These are phyloP conservation scores for Suhomyces canberraensis DNA, from an alignment of 805 yeast genomes.

Conservation along the genomic window DNA sequence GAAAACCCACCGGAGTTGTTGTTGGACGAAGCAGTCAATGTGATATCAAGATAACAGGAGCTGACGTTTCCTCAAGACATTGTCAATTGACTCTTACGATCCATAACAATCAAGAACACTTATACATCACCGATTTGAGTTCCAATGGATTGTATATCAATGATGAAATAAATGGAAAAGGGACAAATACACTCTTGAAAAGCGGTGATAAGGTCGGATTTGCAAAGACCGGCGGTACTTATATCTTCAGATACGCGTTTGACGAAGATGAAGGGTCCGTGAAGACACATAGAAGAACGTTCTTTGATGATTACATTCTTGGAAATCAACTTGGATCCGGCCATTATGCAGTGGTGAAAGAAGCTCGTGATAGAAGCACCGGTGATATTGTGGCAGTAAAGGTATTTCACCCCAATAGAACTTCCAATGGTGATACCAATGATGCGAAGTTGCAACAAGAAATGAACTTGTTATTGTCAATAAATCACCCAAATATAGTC, in stretches of 20 bases:
- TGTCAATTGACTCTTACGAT: slow-evolving; percentile 48
- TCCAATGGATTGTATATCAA: slow-evolving; percentile 70
- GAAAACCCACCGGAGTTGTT: slow-evolving; percentile 23
- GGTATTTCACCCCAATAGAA: slow-evolving; percentile 58
- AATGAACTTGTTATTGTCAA: slow-evolving; percentile 58
- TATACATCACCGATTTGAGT: slow-evolving; percentile 53
- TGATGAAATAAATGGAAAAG: slow-evolving; percentile 49
- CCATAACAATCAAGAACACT: slow-evolving; percentile 32
- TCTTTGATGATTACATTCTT: slow-evolving; percentile 54
- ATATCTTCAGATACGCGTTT: slow-evolving; percentile 44
- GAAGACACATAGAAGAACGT: slow-evolving; percentile 28
- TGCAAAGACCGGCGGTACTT: slow-evolving; percentile 50
- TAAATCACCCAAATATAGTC: slow-evolving; percentile 70
- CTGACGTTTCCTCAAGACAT: slow-evolving; percentile 65
- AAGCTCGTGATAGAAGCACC: slow-evolving; percentile 54
- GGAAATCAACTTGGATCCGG: slow-evolving; percentile 70
- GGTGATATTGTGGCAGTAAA: slow-evolving; percentile 71
- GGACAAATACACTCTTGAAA: slow-evolving; percentile 46
- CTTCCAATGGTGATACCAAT: slow-evolving; percentile 11
- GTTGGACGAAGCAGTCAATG: slow-evolving; percentile 61
- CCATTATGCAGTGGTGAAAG: slow-evolving; percentile 79
- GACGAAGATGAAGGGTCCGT: slow-evolving; percentile 26
- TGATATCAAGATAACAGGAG: slow-evolving; percentile 51
- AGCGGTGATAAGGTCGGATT: slow-evolving; percentile 64
- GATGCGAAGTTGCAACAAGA: slow-evolving; percentile 55